Evolutionary conservation across 1,139 yeast genomes (phyloP).

Genomic region (Nematodospora anomalae): DNA sequence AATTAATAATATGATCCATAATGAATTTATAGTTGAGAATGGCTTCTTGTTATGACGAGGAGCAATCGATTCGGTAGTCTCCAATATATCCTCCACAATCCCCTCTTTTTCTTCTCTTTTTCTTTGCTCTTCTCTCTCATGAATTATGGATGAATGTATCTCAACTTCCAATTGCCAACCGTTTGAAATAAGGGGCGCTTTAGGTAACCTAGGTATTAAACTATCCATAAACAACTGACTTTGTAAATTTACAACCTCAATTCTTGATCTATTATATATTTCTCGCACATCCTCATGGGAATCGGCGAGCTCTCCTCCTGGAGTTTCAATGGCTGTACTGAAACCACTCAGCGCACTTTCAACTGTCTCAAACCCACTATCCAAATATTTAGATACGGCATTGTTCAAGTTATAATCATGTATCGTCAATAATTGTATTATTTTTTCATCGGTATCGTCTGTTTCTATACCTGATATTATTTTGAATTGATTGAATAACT

Average conservation of each 20-base stretch:
- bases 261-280: slow-evolving; percentile 10
- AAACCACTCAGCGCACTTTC: slow-evolving; percentile 4
- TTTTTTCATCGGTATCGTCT: slow-evolving; percentile 32
- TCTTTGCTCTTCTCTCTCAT: slow-evolving; percentile 13
- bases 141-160: slow-evolving; percentile 39
- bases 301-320: slow-evolving; percentile 2
- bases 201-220: slow-evolving; percentile 41
- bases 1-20: slow-evolving; percentile 46
- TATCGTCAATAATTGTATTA: slow-evolving; percentile 36
- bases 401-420: slow-evolving; percentile 51
- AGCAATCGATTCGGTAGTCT: slow-evolving; percentile 7
- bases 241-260: slow-evolving; percentile 28
- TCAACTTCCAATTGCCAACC: slow-evolving; percentile 49
- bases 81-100: slow-evolving; percentile 7
- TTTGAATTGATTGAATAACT: slow-evolving; percentile 38
- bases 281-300: slow-evolving; percentile 4
- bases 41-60: slow-evolving; percentile 1
- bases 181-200: slow-evolving; percentile 41
- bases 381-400: slow-evolving; percentile 52
- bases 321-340: slow-evolving; percentile 18
- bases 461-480: slow-evolving; percentile 42
- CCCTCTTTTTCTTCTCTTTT: slow-evolving; percentile 6
- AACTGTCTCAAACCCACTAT: slow-evolving; percentile 42
- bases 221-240: slow-evolving; percentile 35
- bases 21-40: slow-evolving; percentile 21